These are phyloP conservation scores for Sistotremastrum niveocremeum DNA, from an alignment of 768 basidiomycete species.

Conservation along the genomic window DNA sequence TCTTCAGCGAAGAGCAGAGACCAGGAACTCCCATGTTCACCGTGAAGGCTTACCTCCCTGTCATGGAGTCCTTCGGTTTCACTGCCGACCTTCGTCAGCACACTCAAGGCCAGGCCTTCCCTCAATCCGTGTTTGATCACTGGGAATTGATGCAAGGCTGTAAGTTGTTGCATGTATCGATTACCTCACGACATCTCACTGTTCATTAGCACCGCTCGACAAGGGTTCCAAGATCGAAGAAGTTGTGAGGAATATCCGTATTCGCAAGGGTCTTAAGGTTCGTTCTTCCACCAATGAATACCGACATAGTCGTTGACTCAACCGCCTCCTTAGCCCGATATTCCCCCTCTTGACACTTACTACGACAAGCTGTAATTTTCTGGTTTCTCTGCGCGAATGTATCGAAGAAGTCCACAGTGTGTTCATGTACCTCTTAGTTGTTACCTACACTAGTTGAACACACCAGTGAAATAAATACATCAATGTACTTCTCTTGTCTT, in stretches of 20 bases:
- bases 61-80: slow-evolving; percentile 92
- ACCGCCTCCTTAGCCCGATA: slow-evolving; percentile 49
- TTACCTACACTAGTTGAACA: too few species aligned
- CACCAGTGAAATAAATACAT: too few species aligned
- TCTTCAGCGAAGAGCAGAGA: slow-evolving; percentile 95
- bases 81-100: slow-evolving; percentile 88
- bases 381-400: not conserved
- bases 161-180: slow-evolving; percentile 22
- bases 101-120: slow-evolving; percentile 97
- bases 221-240: slow-evolving; percentile 88
- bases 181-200: slow-evolving; percentile 6
- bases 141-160: slow-evolving; percentile 79
- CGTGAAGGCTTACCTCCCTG: slow-evolving; percentile 92
- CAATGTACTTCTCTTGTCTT: too few species aligned
- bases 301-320: slow-evolving; percentile 2
- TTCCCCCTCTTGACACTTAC: slow-evolving; percentile 77
- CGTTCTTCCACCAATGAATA: slow-evolving; percentile 4
- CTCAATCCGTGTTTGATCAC: slow-evolving; percentile 88
- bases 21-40: slow-evolving; percentile 99
- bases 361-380: slow-evolving; percentile 75
- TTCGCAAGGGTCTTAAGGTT: slow-evolving; percentile 92
- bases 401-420: too few species aligned
- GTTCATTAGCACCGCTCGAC: slow-evolving; percentile 56
- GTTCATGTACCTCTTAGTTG: too few species aligned
- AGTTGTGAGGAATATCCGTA: slow-evolving; percentile 68